Evolutionary conservation across 352 stramenopile genomes (phyloP), one percentile per base, ranked within the genome.

Genomic region (Phytophthora uliginosa): DNA sequence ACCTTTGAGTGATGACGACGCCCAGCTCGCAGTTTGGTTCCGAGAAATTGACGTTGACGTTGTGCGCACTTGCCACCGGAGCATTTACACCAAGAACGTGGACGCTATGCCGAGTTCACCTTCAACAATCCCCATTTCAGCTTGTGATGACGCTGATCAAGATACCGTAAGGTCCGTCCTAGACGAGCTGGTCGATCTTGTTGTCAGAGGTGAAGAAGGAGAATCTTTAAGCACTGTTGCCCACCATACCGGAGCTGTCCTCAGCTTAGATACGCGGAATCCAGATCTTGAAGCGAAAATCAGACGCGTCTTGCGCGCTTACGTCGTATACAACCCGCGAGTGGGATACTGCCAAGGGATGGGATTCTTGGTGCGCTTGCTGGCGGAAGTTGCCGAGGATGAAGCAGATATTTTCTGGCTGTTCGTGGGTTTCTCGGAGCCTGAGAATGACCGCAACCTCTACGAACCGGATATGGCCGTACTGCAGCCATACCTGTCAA

Each of bases 301-400:
- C 47, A 86, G 90, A 31, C 86, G 90, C 8, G 85, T 97, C 1
- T 71, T 97, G 45, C 83, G 88, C 20, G 89, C 89, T 5, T 95
- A 95, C 55, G 85, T 91, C 17, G 78, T 93, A 71, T 92, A 94
- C 74, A 95, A 96, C 40, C 89, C 89, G 2, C 77, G 82, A 3
- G 86, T 95, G 0, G 89, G 89, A 17, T 97, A 97, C 69, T 96
- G 88, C 63, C 90, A 97, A 76, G 90, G 90, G n/a, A 95, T 97
- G 86, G 93, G 91, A 36, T 95, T 96, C 48, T 73, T 97, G 48
- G 86, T 94, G 7, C 78, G 86, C 0, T 81, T 94, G 42, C 66
- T 97, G 13, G 79, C 92, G 28, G 85, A 95, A 45, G 81, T 93
- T 12, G 76, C 84, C 0, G 73, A 86, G 5, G 80, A 90, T 47